Evolutionary conservation across 192 early-diverging fungal genomes (phyloP).

Genomic region (Obelidium mucronatum): DNA sequence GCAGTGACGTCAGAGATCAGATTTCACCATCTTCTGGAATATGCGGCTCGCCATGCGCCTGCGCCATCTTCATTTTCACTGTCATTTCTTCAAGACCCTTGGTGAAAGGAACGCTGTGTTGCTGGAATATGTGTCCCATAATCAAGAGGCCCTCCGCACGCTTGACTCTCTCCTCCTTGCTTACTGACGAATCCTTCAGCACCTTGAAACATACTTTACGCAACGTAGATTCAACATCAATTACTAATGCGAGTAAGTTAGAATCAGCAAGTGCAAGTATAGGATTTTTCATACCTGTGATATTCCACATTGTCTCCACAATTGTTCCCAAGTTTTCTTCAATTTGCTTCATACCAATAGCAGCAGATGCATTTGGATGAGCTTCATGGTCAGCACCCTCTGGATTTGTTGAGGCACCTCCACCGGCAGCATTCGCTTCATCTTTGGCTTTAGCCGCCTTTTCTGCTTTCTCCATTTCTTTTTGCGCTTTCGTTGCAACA

Average conservation of each 20-base stretch:
- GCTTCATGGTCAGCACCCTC: background rate
- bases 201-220: conserved; percentile 45
- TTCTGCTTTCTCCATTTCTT: conserved; percentile 32
- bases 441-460: background rate
- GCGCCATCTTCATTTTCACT: conserved; percentile 24
- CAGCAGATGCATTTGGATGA: background rate
- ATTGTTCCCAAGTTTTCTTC: conserved; percentile 37
- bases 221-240: conserved; percentile 44
- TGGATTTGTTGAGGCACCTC: background rate
- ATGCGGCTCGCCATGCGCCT: conserved; percentile 28
- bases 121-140: conserved; percentile 39
- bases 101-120: conserved; percentile 6
- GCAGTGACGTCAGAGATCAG: no score
- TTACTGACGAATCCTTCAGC: conserved; percentile 45
- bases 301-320: conserved; percentile 46
- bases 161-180: conserved; percentile 26
- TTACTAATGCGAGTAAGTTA: conserved; percentile 14
- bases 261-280: background rate
- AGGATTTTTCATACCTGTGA: conserved; percentile 2
- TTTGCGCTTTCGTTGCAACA: conserved; percentile 41
- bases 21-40: conserved; percentile 38
- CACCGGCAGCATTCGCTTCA: background rate
- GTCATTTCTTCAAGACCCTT: conserved; percentile 26
- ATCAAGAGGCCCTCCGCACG: conserved; percentile 38
- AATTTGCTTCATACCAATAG: conserved; percentile 30